Percentiles rank a stretch among this genome's conserved stretches.
phyloP scores from a whole-genome alignment of 208 protist species.

The Porcisia deanei region DNA sequence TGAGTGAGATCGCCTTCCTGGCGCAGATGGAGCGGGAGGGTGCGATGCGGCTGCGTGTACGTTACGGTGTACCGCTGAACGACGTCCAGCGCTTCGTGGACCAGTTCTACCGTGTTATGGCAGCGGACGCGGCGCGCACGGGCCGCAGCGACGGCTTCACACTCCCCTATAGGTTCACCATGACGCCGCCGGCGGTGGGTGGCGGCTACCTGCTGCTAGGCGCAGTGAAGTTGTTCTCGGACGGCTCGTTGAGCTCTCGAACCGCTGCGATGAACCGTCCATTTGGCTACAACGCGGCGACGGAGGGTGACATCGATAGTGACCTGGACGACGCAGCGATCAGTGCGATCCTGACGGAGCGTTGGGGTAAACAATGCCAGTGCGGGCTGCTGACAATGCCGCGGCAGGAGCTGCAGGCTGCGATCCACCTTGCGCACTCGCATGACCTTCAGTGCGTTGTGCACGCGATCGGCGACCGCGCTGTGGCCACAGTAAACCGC shows the following conservation, averaged over 20 bases:
- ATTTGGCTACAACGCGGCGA: slow-evolving; percentile 38
- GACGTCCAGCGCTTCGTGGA: slow-evolving; percentile 29
- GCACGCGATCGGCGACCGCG: slow-evolving; percentile 73
- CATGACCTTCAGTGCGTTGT: slow-evolving; percentile 44
- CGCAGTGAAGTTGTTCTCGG: slow-evolving; percentile 60
- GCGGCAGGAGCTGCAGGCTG: slow-evolving; percentile 32
- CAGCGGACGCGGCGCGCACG: slow-evolving; percentile 6
- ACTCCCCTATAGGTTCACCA: slow-evolving; percentile 46
- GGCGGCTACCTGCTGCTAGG: slow-evolving; percentile 51
- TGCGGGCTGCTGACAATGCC: slow-evolving; percentile 51
- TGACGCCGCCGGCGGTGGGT: slow-evolving; percentile 25
- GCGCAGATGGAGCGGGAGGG: slow-evolving; percentile 30
- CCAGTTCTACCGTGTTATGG: slow-evolving; percentile 35
- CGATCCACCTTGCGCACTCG: slow-evolving; percentile 28
- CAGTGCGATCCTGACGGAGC: slow-evolving; percentile 15
- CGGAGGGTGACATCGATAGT: slow-evolving; percentile 55
- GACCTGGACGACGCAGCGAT: slow-evolving; percentile 42
- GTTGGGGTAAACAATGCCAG: slow-evolving; percentile 24
- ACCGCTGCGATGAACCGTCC: slow-evolving; percentile 65
- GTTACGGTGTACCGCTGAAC: slow-evolving; percentile 36
- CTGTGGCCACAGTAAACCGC: slow-evolving; percentile 51
- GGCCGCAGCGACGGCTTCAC: slow-evolving; percentile 38
- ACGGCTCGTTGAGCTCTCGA: slow-evolving; percentile 63
- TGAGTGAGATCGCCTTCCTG: slow-evolving; percentile 40
- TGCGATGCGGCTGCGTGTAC: slow-evolving; percentile 44